These are phyloP conservation scores for Kuraishia hungarica DNA, from an alignment of 805 yeast species.

Conservation along the genomic window DNA sequence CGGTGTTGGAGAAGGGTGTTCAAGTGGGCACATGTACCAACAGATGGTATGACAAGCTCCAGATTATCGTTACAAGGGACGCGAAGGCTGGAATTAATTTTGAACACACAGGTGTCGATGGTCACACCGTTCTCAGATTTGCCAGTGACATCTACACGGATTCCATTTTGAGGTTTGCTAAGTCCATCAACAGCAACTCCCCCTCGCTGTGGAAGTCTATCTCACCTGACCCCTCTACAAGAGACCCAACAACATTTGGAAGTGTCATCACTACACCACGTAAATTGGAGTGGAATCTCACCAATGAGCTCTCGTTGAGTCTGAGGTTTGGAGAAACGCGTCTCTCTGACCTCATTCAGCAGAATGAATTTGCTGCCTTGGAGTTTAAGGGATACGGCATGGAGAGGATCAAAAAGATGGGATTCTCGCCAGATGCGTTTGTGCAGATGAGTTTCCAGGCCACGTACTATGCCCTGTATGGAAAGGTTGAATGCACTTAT, in stretches of 20 bases:
- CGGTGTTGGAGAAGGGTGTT: conserved; percentile 70
- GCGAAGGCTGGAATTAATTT: conserved; percentile 92
- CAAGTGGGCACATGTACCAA: conserved; percentile 93
- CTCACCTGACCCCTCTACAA: conserved; percentile 37
- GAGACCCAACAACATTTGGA: conserved; percentile 32
- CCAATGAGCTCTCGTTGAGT: conserved; percentile 68
- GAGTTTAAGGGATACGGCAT: conserved; percentile 72
- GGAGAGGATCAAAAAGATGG: conserved; percentile 71
- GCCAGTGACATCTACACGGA: conserved; percentile 90
- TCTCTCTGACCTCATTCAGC: conserved; percentile 77
- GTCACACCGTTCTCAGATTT: conserved; percentile 84
- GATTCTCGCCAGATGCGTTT: conserved; percentile 90
- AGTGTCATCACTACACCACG: conserved; percentile 65
- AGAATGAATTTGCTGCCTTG: conserved; percentile 76
- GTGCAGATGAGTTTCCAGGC: conserved; percentile 92
- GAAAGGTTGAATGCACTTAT: conserved; percentile 87
- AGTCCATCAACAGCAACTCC: conserved; percentile 65
- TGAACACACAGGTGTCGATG: conserved; percentile 93
- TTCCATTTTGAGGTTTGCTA: conserved; percentile 80
- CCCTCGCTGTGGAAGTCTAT: conserved; percentile 61
- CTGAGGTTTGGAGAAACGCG: conserved; percentile 88
- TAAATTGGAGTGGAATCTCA: conserved; percentile 82
- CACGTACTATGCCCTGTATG: conserved; percentile 85
- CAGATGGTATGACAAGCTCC: conserved; percentile 91
- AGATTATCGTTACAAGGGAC: conserved; percentile 77